Percentiles rank a stretch among this genome's conserved stretches.
Evolutionary conservation across 2,329 filamentous ascomycete species (phyloP).

Genomic region (Exophiala aquamarina): DNA sequence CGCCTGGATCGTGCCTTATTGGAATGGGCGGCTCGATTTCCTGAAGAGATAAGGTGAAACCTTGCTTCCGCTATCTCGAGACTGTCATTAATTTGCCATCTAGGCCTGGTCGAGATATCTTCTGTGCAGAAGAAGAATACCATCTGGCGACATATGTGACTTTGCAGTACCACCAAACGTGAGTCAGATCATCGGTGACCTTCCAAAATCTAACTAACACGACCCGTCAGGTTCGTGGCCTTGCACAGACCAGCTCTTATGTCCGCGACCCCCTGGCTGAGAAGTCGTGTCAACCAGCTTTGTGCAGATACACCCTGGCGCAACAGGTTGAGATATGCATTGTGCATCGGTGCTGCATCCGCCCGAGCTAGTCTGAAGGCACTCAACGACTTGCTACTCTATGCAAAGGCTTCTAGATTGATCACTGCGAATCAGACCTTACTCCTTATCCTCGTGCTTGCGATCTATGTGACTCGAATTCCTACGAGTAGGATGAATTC

Average conservation of each 20-base stretch:
- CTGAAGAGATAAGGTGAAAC: conserved; percentile 7
- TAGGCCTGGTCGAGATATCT: conserved; percentile 6
- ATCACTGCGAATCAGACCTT: conserved; percentile 3
- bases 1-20: conserved; percentile 2
- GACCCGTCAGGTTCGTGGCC: conserved; percentile 1
- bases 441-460: conserved; percentile 1
- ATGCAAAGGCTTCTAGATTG: neutral
- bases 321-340: conserved; percentile 2
- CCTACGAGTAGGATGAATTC: conserved; percentile 5
- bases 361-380: conserved; percentile 3
- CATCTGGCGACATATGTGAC: conserved; percentile 11
- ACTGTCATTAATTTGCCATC: neutral
- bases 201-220: neutral
- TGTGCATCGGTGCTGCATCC: conserved; percentile 6
- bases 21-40: conserved; percentile 2
- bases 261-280: conserved; percentile 7
- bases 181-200: neutral
- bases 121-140: conserved; percentile 7
- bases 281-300: conserved; percentile 4
- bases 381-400: conserved; percentile 2
- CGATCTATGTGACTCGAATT: conserved; percentile 6
- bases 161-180: conserved; percentile 12
- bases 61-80: neutral
- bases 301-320: conserved; percentile 8
- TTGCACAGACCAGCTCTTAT: conserved; percentile 11